phyloP scores from a whole-genome alignment of 352 stramenopile genomes.

The Globisporangium canariense region DNA sequence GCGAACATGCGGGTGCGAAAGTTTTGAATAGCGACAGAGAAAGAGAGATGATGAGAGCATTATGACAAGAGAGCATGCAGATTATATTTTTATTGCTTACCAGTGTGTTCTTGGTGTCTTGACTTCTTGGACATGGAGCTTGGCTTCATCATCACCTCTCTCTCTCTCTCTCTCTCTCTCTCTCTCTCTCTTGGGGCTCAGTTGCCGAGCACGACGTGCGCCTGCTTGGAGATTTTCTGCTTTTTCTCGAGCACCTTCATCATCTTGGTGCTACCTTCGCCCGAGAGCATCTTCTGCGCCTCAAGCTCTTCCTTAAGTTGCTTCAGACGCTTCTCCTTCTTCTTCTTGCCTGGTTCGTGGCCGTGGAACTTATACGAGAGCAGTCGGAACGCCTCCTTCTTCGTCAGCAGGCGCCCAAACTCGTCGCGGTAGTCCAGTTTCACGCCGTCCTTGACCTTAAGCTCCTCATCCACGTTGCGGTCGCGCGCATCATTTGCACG shows the following conservation, averaged over 20 bases:
- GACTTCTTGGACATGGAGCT: not conserved
- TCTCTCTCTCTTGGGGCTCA: constrained; percentile 14
- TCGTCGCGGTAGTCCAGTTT: constrained; percentile 97
- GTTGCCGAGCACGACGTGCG: constrained; percentile 74
- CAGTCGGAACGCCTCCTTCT: constrained; percentile 97
- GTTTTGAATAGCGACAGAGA: not conserved
- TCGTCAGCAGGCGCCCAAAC: constrained; percentile 94
- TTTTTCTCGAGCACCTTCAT: constrained; percentile 87
- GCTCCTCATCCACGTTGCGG: constrained; percentile 87
- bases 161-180: too few species aligned
- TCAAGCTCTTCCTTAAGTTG: constrained; percentile 82
- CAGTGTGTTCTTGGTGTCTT: constrained; percentile 9
- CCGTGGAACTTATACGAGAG: constrained; percentile 99
- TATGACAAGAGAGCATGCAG: not conserved
- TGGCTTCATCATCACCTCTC: too few species aligned
- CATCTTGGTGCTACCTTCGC: constrained; percentile 77
- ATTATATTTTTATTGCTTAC: constrained; percentile 18
- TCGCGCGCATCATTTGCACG: constrained; percentile 94
- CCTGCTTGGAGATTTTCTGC: constrained; percentile 77
- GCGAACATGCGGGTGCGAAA: not conserved
- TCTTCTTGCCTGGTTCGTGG: constrained; percentile 96
- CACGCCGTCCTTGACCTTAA: constrained; percentile 81
- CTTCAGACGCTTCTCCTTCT: constrained; percentile 94
- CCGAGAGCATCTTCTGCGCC: constrained; percentile 69
- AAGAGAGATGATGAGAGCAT: constrained; percentile 2